Evolutionary conservation across 164 flowering plant genomes (phyloP), one percentile per base, ranked within the genome.

Genomic region (Vitis rotundifolia): DNA sequence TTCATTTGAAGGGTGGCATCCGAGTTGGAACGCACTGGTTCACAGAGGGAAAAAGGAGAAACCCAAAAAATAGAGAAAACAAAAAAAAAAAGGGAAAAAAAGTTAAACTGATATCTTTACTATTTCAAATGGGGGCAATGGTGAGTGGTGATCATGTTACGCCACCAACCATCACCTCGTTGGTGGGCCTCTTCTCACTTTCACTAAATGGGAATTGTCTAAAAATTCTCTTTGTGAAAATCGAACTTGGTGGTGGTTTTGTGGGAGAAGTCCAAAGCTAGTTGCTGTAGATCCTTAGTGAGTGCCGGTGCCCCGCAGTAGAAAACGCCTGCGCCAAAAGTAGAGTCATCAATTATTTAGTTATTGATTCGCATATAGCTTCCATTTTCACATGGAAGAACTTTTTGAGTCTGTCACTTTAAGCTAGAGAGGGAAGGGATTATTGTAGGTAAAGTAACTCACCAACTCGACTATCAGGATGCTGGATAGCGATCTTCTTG

Each of bases 401-500:
- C 7, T 37, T 37, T 37, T 37, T 37, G 7, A 37, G 44, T 37
- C 44, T 37, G 44, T 37, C 44, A 37, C 44, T 3, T 37, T 37
- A 37, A 37, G 7, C 44, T 37, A 3, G 26, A 2, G 26, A 22
- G 26, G 26, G 26, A 22, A 22, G 26, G 26, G 26, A 37, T 37
- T 37, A 22, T 37, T 37, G 44, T 37, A 37, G 66, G 51, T 22
- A 16, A 44, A 54, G 3, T 49, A 15, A 73, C 86, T 82, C 8
- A 86, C 89, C 90, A 62, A 87, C 79, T 75, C 73, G 49, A 0
- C 75, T 2, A 53, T 77, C 50, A 0, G 83, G 80, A 66, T 87
- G 88, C 12, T 83, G 82, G 13, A 82, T 71, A 2, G 91, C 85
- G 3, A 85, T 79, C 44, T 70, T 75, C 73, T 85, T 85, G 85